Base-by-base conservation (phyloP, 805 yeast genomes). In the Lipomyces oligophaga region DNA sequence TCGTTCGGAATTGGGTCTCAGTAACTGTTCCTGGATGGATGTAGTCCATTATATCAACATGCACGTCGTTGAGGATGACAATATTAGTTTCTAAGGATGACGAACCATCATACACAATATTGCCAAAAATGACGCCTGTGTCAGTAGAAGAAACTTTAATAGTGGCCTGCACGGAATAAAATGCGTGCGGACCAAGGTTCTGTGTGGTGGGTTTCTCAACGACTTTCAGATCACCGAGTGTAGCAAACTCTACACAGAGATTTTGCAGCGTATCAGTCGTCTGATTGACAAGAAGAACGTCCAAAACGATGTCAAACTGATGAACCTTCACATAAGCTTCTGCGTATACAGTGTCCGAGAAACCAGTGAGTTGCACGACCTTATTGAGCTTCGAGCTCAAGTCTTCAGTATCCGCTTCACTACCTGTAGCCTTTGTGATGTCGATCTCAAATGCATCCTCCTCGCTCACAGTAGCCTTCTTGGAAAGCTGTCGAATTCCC, bases 81-180 rank as follows among this genome's bases (percentile, higher is more conserved):
- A 88, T 84, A 45, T 88, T 85, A 45, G 81, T 80, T 60, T 87
- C 95, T 57, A 82, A 83, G 33, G 96, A 89, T 60, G 90, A 94
- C 50, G 83, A 94, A 46, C 97, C 97, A 66, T 89, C 97, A 65
- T 90, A 93, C 11, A 90, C 84, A 64, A 93, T 88, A 69, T 90
- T 90, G 64, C 99, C 99, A 64, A 93, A 93, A 41, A 93, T 86
- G 44, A 90, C 96, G 60, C 97, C 98, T 6, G 98, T 89, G 63
- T 94, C 98, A 13, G 97, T 97, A 35, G 96, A 85, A 0, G 96
- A 83, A 36, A 93, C 99, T 68, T 88, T 88, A 57, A 93, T 78
- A 1, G 97, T 89, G 38, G 89, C 80, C 59, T 86, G 89, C 28
- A 85, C 75, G 53, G 85, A 84, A 69, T 86, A 86, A 79, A 93